Evolutionary conservation across 345 rosid genomes (phyloP), one percentile per base, ranked within the genome.

Genomic region (Ceriops tagal): DNA sequence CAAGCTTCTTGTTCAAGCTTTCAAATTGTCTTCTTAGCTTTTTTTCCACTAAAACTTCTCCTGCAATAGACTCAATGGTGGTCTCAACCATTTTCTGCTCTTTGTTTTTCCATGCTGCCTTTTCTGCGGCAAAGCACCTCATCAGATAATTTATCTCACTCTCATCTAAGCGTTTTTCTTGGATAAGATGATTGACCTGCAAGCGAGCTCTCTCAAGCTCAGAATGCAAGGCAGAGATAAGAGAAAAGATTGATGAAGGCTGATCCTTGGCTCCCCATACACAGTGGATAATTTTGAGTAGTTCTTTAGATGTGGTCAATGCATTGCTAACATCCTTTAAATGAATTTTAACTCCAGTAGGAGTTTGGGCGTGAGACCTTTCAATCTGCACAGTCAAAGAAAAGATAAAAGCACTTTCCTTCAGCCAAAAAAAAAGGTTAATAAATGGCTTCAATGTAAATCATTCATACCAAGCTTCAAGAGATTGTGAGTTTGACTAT

Each of bases 121-220:
- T 95, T 79, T 95, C 99, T 78, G 90, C 93, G 5, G 98, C 93
- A 69, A 92, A 88, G 79, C 96, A 82, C 79, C 87, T 92, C 93
- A 95, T 84, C 70, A 95, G 74, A 84, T 87, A 88, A 80, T 66
- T 80, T 28, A 90, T 78, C 73, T 95, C 99, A 58, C 65, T 86
- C 80, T 86, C 88, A 73, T 92, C 96, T 0, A 85, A 81, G 46
- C 87, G 85, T 10, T 90, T 96, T 52, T 92, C 99, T 58, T 89
- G 96, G 75, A 90, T 86, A 22, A 87, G 69, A 68, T 92, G 96
- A 73, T 95, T 95, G 78, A 95, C 89, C 78, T 86, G 93, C 78
- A 92, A 76, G 55, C 96, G 89, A 78, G 96, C 97, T 80, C 99
- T 83, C 73, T 95, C 97, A 21, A 95, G 92, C 86, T 95, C 99